phyloP scores from a whole-genome alignment of 345 rosid genomes.

The Linum tenue region DNA sequence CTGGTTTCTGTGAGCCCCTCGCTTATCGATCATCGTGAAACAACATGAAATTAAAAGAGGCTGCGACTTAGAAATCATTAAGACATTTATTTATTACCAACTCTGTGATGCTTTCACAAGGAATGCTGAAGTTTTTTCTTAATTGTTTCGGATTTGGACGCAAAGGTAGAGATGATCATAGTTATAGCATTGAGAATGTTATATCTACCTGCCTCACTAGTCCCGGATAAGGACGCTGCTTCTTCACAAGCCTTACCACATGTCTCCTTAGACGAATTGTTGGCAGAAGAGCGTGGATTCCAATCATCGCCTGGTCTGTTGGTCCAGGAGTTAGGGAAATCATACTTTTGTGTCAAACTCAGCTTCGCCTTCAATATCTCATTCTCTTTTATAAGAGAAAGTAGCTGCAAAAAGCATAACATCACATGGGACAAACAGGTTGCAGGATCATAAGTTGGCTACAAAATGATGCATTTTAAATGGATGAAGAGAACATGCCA shows the following conservation, averaged over 20 bases:
- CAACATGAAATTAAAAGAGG: no score
- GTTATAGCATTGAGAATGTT: constrained; percentile 7
- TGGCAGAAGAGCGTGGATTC: constrained; percentile 20
- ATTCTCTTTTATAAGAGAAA: constrained; percentile 44
- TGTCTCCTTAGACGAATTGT: constrained; percentile 18
- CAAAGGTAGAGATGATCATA: no score
- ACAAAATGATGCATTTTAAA: not conserved
- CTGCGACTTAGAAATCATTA: no score
- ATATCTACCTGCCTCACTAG: constrained; percentile 43
- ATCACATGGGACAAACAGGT: constrained; percentile 1
- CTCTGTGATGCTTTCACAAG: no score
- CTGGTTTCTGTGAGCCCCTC: no score
- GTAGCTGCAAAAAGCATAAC: constrained; percentile 40
- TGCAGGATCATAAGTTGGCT: not conserved
- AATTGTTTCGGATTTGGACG: no score
- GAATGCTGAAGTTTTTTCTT: no score
- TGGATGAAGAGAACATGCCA: no score
- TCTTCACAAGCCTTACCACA: constrained; percentile 19
- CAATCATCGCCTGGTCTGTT: constrained; percentile 19
- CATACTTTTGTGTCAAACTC: constrained; percentile 18
- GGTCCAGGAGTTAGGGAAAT: constrained; percentile 12
- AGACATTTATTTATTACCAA: no score
- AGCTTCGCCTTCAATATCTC: constrained; percentile 37
- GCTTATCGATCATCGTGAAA: no score
- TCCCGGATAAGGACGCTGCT: constrained; percentile 24